phyloP scores from a whole-genome alignment of 305 asterid species.

The Solanum aculeatissimum region DNA sequence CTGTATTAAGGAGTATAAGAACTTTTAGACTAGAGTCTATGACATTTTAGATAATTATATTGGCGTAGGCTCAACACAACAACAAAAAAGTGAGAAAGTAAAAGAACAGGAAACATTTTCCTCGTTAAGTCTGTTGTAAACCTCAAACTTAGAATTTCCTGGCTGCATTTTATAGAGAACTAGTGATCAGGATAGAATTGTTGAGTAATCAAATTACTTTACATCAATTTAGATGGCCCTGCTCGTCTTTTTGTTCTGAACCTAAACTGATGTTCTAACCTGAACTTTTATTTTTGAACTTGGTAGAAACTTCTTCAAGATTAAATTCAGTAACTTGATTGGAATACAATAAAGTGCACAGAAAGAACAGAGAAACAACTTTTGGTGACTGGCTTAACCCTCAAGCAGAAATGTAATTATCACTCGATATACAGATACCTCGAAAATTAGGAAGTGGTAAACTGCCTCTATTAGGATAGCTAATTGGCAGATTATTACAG shows the following conservation, averaged over 20 bases:
- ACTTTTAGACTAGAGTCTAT: background rate
- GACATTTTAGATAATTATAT: background rate
- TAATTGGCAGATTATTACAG: background rate
- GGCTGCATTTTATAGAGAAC: background rate
- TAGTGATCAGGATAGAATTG: background rate
- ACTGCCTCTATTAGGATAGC: background rate
- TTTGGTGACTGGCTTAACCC: background rate
- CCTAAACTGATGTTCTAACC: background rate
- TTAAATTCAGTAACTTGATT: background rate
- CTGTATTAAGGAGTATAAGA: constrained; percentile 21
- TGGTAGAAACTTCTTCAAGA: background rate
- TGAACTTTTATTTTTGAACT: background rate
- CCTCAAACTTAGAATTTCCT: background rate
- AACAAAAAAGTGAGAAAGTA: background rate
- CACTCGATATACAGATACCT: background rate
- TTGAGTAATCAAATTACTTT: background rate
- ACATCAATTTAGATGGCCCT: background rate
- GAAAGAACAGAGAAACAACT: background rate
- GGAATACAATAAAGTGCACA: background rate
- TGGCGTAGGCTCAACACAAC: background rate
- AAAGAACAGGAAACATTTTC: background rate
- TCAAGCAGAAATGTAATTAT: background rate
- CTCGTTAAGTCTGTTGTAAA: background rate
- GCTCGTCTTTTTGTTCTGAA: background rate
- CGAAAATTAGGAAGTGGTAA: background rate